phyloP scores from a whole-genome alignment of 2,329 filamentous ascomycete genomes.

The Phaeoacremonium minimum region DNA sequence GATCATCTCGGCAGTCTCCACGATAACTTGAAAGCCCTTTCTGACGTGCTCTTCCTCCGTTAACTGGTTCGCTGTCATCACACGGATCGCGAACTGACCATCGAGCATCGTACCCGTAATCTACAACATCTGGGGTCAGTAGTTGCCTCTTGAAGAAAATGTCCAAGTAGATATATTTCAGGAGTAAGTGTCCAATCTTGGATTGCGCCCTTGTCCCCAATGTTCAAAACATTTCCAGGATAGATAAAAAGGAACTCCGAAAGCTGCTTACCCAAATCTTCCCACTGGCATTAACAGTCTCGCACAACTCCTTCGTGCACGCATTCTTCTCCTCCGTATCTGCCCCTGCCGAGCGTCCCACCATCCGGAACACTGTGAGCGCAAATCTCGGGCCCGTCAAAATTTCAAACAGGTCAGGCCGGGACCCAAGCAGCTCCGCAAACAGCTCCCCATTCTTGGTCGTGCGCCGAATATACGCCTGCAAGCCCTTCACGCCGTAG shows the following conservation, averaged over 20 bases:
- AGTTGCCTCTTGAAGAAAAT: too few species aligned
- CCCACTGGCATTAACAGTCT: slow-evolving; percentile 67
- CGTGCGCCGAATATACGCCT: slow-evolving; percentile 66
- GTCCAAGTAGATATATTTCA: too few species aligned
- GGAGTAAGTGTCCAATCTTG: too few species aligned
- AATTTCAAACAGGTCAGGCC: slow-evolving; percentile 70
- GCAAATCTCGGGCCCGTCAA: slow-evolving; percentile 72
- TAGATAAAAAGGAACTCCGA: too few species aligned
- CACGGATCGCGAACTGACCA: slow-evolving; percentile 72
- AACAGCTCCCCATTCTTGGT: slow-evolving; percentile 69
- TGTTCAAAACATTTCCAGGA: too few species aligned
- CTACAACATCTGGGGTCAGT: too few species aligned
- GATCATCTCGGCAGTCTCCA: slow-evolving; percentile 57
- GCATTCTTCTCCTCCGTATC: slow-evolving; percentile 50
- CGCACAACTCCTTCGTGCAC: slow-evolving; percentile 71
- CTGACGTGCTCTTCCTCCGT: slow-evolving; percentile 70
- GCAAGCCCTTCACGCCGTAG: slow-evolving; percentile 70
- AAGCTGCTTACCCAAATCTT: slow-evolving; percentile 78
- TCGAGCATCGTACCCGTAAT: slow-evolving; percentile 59
- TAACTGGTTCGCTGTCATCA: slow-evolving; percentile 68
- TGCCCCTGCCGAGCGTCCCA: slow-evolving; percentile 27
- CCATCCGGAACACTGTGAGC: slow-evolving; percentile 71
- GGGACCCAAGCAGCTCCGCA: slow-evolving; percentile 48
- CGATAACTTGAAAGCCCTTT: slow-evolving; percentile 69
- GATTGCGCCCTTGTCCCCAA: too few species aligned